phyloP scores from a whole-genome alignment of 495 filamentous ascomycete species.

The Penicillium psychrofluorescens region DNA sequence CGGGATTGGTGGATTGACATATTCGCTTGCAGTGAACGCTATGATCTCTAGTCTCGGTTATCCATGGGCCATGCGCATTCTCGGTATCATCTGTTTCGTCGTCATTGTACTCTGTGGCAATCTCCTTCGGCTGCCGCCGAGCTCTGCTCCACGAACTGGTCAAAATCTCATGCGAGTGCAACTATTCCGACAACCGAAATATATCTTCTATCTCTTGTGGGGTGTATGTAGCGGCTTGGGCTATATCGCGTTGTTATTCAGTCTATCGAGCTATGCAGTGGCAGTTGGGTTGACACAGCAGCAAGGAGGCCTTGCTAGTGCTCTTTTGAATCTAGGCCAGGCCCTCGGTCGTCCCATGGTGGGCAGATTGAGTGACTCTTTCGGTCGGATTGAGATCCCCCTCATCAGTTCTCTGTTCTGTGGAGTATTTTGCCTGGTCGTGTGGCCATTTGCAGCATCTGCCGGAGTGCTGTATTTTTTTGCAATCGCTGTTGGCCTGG shows the following conservation, averaged over 20 bases:
- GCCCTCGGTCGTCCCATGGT: constrained; percentile 59
- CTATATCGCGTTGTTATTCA: constrained; percentile 45
- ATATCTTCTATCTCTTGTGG: constrained; percentile 36
- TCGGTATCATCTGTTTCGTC: constrained; percentile 36
- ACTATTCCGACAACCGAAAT: constrained; percentile 32
- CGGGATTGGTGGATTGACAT: constrained; percentile 44
- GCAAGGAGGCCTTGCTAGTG: constrained; percentile 57
- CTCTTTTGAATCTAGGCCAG: constrained; percentile 61
- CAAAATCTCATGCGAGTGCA: constrained; percentile 22
- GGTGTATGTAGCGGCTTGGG: constrained; percentile 42
- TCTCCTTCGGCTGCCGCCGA: constrained; percentile 31
- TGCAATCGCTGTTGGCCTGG: constrained; percentile 52
- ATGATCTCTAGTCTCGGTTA: constrained; percentile 40
- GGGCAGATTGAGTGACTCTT: constrained; percentile 56
- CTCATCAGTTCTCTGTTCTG: constrained; percentile 49
- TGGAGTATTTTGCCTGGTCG: constrained; percentile 50
- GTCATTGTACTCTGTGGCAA: constrained; percentile 32
- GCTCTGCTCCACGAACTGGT: constrained; percentile 27
- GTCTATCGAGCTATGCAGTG: constrained; percentile 25
- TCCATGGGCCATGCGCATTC: constrained; percentile 43
- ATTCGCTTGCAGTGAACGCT: constrained; percentile 35
- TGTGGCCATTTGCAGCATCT: constrained; percentile 60
- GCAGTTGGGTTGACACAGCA: constrained; percentile 51
- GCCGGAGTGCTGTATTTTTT: constrained; percentile 58
- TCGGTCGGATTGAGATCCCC: constrained; percentile 59